Evolutionary conservation across 352 stramenopile species (phyloP).

Genomic region (Phytopythium mirpurense): DNA sequence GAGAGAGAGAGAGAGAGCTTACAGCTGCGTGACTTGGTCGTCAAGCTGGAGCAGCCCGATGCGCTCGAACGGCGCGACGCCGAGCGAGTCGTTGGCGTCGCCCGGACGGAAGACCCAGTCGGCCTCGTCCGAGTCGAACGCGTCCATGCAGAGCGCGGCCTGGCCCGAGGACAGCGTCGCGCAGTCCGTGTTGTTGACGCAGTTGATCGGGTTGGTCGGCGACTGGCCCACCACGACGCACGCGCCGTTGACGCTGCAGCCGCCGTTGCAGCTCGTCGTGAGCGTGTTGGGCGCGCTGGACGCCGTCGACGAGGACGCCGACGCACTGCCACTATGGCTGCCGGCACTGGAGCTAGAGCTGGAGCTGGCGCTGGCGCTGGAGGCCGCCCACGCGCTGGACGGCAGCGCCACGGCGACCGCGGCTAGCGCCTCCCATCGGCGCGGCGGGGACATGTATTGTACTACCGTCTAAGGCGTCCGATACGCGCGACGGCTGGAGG

Average conservation of each 20-base stretch:
- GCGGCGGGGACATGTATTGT: not conserved
- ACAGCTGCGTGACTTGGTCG: conserved; percentile 38
- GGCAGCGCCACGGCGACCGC: conserved; percentile 7
- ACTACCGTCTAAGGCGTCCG: not conserved
- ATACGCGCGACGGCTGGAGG: not conserved
- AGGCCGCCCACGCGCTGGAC: conserved; percentile 5
- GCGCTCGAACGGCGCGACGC: conserved; percentile 58
- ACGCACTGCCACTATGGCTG: not conserved
- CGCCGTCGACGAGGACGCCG: not conserved
- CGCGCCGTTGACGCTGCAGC: conserved; percentile 47
- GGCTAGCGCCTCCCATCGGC: not conserved
- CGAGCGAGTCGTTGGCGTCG: conserved; percentile 38
- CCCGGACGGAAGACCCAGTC: conserved; percentile 55
- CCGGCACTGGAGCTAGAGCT: conserved; percentile 1
- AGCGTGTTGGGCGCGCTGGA: conserved; percentile 51
- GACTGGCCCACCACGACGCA: conserved; percentile 65
- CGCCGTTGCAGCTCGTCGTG: conserved; percentile 72
- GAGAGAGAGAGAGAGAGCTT: too few relatives aligned
- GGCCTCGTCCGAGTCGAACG: conserved; percentile 30
- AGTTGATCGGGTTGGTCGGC: conserved; percentile 57
- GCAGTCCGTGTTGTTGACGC: conserved; percentile 68
- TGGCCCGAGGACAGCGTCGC: conserved; percentile 60
- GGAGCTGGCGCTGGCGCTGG: conserved; percentile 4
- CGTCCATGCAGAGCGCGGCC: conserved; percentile 56
- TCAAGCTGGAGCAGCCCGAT: conserved; percentile 62